A percentile compares a stretch with the other conserved stretches of the same genome.
These are phyloP conservation scores for Backusella tuberculispora DNA, from an alignment of 192 early-diverging fungal species.

Conservation along the genomic window DNA sequence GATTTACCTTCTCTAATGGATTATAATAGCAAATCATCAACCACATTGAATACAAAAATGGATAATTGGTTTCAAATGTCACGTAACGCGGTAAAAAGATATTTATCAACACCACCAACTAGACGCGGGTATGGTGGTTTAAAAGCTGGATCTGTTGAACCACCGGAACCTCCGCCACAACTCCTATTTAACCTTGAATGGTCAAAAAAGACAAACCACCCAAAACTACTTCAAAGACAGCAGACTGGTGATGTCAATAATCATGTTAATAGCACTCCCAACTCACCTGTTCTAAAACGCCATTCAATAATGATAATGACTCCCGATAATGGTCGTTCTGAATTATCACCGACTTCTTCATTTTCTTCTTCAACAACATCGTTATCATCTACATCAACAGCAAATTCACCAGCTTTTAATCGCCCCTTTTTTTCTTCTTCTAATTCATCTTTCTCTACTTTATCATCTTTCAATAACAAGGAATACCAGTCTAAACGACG, in stretches of 20 bases:
- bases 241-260: neutral
- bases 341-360: neutral
- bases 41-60: neutral
- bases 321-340: neutral
- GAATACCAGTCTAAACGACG: neutral
- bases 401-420: neutral
- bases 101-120: neutral
- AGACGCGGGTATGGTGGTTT: constrained; percentile 16
- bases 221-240: neutral
- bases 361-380: neutral
- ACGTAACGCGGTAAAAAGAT: neutral
- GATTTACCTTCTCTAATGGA: too few relatives aligned
- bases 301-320: neutral
- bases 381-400: neutral
- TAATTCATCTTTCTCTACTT: too few relatives aligned
- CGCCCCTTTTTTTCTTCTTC: too few relatives aligned
- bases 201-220: neutral
- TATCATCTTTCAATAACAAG: too few relatives aligned
- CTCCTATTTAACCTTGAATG: constrained; percentile 19
- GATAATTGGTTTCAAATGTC: constrained; percentile 15
- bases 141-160: constrained; percentile 18
- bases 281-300: neutral
- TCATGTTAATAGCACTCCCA: neutral
- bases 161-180: constrained; percentile 19
- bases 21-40: too few relatives aligned